Percentiles rank a stretch among this genome's conserved stretches.
These are phyloP conservation scores for Microcyclospora pomicola DNA, from an alignment of 2,329 filamentous ascomycete species.

Conservation along the genomic window DNA sequence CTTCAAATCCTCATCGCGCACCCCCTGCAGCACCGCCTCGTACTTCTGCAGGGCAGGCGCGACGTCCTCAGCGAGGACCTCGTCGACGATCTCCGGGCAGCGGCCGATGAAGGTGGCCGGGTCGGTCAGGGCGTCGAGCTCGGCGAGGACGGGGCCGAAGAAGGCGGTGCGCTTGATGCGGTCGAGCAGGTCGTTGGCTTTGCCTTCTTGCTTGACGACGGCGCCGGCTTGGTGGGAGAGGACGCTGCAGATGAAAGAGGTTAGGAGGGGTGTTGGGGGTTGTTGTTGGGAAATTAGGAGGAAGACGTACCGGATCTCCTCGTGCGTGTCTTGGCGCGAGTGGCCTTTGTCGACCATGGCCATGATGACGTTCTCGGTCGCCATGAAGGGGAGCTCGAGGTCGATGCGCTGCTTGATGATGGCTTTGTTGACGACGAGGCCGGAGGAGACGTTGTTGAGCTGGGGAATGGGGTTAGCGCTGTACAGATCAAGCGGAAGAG, in stretches of 20 bases:
- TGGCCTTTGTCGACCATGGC: slow-evolving; percentile 55
- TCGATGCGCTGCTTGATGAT: slow-evolving; percentile 54
- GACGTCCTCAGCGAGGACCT: slow-evolving; percentile 24
- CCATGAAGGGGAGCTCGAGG: slow-evolving; percentile 63
- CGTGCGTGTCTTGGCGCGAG: slow-evolving; percentile 70
- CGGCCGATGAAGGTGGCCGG: slow-evolving; percentile 25
- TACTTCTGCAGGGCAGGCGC: slow-evolving; percentile 23
- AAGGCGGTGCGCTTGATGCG: slow-evolving; percentile 59
- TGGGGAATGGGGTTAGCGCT: slow-evolving; percentile 3
- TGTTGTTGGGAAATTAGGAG: neutral
- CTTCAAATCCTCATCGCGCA: slow-evolving; percentile 15
- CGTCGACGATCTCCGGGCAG: slow-evolving; percentile 27
- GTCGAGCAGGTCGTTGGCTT: slow-evolving; percentile 68
- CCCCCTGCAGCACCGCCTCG: slow-evolving; percentile 10
- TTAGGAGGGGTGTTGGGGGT: neutral
- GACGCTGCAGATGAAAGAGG: slow-evolving; percentile 30
- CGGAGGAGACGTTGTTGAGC: slow-evolving; percentile 56
- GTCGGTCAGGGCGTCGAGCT: slow-evolving; percentile 25
- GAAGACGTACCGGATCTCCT: slow-evolving; percentile 49
- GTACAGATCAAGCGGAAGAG: slow-evolving; percentile 1
- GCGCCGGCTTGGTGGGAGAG: slow-evolving; percentile 61
- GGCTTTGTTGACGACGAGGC: slow-evolving; percentile 63
- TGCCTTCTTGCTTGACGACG: slow-evolving; percentile 58
- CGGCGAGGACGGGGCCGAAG: slow-evolving; percentile 42
- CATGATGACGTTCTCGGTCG: slow-evolving; percentile 57